phyloP scores from a whole-genome alignment of 2,329 filamentous ascomycete genomes.

The Fusarium proliferatum region DNA sequence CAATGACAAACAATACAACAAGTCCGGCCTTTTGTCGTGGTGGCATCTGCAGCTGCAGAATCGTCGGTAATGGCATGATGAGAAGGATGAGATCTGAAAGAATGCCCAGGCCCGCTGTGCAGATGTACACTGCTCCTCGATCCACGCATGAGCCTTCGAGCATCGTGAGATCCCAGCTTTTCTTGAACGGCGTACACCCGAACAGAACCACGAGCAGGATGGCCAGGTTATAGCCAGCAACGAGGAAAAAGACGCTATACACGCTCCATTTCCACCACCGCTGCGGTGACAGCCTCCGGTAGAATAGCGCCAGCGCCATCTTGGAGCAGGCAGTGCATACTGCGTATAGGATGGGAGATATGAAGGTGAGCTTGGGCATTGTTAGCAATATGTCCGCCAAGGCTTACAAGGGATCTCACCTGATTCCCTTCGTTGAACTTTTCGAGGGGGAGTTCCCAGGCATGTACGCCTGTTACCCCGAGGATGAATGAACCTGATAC shows the following conservation, averaged over 20 bases:
- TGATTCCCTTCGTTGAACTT: constrained; percentile 31
- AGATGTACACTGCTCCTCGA: constrained; percentile 35
- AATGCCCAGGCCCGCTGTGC: constrained; percentile 59
- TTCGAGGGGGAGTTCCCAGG: constrained; percentile 46
- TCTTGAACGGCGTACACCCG: constrained; percentile 51
- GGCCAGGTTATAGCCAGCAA: constrained; percentile 48
- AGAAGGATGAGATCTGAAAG: constrained; percentile 60
- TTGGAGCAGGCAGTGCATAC: constrained; percentile 50
- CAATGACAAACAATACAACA: constrained; percentile 58
- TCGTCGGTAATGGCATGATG: constrained; percentile 58
- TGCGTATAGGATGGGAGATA: constrained; percentile 39
- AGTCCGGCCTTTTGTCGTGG: constrained; percentile 59
- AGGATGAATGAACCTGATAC: constrained; percentile 21
- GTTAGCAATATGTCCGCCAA: background rate
- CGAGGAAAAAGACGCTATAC: constrained; percentile 46
- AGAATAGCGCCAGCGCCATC: constrained; percentile 53
- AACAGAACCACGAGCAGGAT: constrained; percentile 52
- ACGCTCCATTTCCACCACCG: constrained; percentile 48
- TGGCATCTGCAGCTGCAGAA: constrained; percentile 58
- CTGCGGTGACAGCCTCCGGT: constrained; percentile 51
- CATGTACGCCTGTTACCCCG: constrained; percentile 44
- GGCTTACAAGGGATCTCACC: background rate
- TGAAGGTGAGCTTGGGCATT: constrained; percentile 33
- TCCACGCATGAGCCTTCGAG: constrained; percentile 56
- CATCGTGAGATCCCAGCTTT: constrained; percentile 46